Evolutionary conservation across 2,329 filamentous ascomycete genomes (phyloP), one percentile per base, ranked within the genome.

Genomic region (Colletotrichum godetiae): DNA sequence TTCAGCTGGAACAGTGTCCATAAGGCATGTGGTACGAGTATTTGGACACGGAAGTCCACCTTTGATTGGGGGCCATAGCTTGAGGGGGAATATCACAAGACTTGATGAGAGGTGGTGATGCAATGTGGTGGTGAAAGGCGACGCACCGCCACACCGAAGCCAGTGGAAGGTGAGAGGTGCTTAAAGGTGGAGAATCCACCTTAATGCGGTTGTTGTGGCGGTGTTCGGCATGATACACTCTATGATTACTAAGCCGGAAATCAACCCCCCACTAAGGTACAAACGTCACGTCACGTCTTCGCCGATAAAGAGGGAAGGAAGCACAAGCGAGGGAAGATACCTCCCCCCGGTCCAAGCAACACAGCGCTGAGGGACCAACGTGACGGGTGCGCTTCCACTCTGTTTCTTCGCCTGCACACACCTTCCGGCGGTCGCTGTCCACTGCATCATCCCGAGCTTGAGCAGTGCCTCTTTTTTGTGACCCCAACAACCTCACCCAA

Each of bases 121-220:
- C 29, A 63, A 53, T 35, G n/a, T 52, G 27, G 29, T 52, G 11
- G n/a, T 42, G 15, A n/a, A 11, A 42, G 12, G 8, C 29, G 42
- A 67, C 22, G 67, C 71, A 66, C 67, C 49, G 71, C 67, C 71
- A 73, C 67, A 73, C 67, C 61, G 71, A 73, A 73, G 56, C 67
- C 19, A 56, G 67, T 73, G 49, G 71, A 73, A 73, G 56, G 60
- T 10, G n/a, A 73, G 49, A 52, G 60, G 55, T 22, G 2, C 35
- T 55, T 15, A 37, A 60, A 68, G 29, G 67, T 71, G 71, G 70
- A 37, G 53, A 57, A n/a, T n/a, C n/a, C n/a, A n/a, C n/a, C n/a
- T n/a, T n/a, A 63, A 52, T 68, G 52, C 65, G 31, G 57, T 29
- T 42, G 19, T n/a, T 19, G 55, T 15, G 56, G 55, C 12, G 22